Percentiles rank a stretch among this genome's conserved stretches.
Conservation (phyloP, 176 grass and related monocot species). For the Leersia perrieri region DNA sequence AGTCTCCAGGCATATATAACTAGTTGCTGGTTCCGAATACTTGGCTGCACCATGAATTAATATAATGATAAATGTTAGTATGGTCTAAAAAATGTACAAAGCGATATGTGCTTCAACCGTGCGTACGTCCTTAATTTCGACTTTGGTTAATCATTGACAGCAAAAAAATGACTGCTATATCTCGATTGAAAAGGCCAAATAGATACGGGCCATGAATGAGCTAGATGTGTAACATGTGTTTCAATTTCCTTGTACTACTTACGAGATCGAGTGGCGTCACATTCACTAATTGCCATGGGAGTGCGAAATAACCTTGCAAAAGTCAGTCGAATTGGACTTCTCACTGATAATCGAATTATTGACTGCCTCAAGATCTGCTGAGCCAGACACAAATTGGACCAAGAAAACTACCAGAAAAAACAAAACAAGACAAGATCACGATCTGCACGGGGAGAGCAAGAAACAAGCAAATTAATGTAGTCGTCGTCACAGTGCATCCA, state of each 20-base stretch:
- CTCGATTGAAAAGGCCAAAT: neutral
- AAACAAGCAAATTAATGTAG: neutral
- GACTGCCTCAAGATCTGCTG: neutral
- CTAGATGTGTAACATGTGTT: neutral
- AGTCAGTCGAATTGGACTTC: neutral
- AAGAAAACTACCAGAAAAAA: neutral
- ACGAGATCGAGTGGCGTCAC: constrained; percentile 4
- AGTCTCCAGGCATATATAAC: neutral
- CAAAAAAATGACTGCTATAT: neutral
- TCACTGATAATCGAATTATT: constrained; percentile 12
- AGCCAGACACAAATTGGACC: neutral
- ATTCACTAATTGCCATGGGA: neutral
- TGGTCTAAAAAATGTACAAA: neutral
- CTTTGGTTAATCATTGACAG: neutral
- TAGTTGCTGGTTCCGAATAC: neutral
- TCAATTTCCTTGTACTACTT: neutral
- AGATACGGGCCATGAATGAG: neutral
- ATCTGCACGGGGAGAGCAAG: neutral
- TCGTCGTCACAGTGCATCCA: neutral
- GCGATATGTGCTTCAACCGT: neutral
- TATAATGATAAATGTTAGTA: neutral
- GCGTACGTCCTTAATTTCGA: neutral
- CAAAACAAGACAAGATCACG: neutral
- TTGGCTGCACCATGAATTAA: neutral
- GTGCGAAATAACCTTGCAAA: neutral